Evolutionary conservation across 2,329 filamentous ascomycete genomes (phyloP), one percentile per base, ranked within the genome.

Genomic region (Calonectria hawksworthii): DNA sequence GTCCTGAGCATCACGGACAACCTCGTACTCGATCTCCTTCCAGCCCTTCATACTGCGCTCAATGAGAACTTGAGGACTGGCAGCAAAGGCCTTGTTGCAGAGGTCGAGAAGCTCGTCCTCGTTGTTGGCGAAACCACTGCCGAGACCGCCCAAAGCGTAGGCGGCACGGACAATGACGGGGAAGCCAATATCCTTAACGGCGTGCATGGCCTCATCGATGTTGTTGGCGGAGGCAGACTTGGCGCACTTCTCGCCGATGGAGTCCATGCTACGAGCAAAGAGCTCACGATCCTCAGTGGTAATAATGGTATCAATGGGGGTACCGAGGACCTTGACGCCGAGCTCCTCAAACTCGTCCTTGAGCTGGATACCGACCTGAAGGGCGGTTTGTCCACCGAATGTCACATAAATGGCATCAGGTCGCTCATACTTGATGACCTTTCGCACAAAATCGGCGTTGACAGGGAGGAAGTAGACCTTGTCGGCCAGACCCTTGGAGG

Each of bases 11-110:
- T 99, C 97, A 82, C 97, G 94, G 51, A 99, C 97, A 76, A 99
- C 97, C 86, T 99, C 97, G 83, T 99, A 99, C 86, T 99, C 97
- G 77, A 99, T 98, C 86, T 99, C 97, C 86, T 99, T 99, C 97
- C 97, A 99, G 74, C 97, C 97, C 89, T 99, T 99, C 96, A 99
- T 99, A 88, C 95, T 98, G 85, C 95, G 93, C 88, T 99, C 97
- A 81, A 99, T 98, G 70, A 99, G 91, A 10, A 99, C 95, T 84
- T 99, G 97, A 11, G 97, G 97, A 83, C 95, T 98, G 79, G 95
- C 96, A 34, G 97, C 96, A 79, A 99, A 96, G 9, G 97, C 96
- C 87, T 98, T 98, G 85, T 95, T 93, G 90, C 97, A 99, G 59
- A 99, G 93, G 2, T 96, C 95, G 41, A 94, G 87, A 54, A 99